Conservation (phyloP, 345 rosid species). For the Mercurialis annua region DNA sequence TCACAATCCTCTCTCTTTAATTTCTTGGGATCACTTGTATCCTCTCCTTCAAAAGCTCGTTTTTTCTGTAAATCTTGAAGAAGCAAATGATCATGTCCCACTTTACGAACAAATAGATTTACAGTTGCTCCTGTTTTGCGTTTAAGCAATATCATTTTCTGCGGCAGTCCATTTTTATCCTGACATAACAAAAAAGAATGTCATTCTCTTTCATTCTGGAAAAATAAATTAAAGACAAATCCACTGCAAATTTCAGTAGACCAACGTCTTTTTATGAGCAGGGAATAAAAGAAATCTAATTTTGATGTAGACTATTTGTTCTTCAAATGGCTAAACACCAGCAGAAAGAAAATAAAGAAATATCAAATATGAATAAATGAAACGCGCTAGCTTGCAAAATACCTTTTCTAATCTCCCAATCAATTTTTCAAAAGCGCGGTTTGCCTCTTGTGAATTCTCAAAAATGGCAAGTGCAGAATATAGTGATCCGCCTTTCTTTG, state of each 20-base stretch:
- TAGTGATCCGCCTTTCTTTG: conserved; percentile 37
- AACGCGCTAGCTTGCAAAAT: not conserved
- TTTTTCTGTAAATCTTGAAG: conserved; percentile 30
- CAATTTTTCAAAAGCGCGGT: conserved; percentile 53
- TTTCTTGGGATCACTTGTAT: conserved; percentile 34
- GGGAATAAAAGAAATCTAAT: not conserved
- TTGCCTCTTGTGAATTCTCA: conserved; percentile 52
- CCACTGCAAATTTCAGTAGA: not conserved
- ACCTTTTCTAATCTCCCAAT: conserved; percentile 53
- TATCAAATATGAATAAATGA: too few species aligned
- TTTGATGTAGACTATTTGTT: not conserved
- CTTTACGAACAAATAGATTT: conserved; percentile 53
- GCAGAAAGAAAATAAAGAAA: not conserved
- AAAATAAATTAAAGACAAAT: not conserved
- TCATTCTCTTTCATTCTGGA: conserved; percentile 1
- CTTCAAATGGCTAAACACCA: not conserved
- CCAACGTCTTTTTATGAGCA: not conserved
- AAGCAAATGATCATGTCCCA: conserved; percentile 26
- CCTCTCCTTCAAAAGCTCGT: conserved; percentile 36
- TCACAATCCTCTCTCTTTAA: conserved; percentile 17
- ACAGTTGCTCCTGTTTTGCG: conserved; percentile 35
- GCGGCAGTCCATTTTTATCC: conserved; percentile 63
- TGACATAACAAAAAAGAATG: conserved; percentile 28
- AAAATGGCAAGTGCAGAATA: conserved; percentile 54
- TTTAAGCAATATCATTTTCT: conserved; percentile 46